Conservation (phyloP, 768 basidiomycete species). For the Termitomyces sp. region DNA sequence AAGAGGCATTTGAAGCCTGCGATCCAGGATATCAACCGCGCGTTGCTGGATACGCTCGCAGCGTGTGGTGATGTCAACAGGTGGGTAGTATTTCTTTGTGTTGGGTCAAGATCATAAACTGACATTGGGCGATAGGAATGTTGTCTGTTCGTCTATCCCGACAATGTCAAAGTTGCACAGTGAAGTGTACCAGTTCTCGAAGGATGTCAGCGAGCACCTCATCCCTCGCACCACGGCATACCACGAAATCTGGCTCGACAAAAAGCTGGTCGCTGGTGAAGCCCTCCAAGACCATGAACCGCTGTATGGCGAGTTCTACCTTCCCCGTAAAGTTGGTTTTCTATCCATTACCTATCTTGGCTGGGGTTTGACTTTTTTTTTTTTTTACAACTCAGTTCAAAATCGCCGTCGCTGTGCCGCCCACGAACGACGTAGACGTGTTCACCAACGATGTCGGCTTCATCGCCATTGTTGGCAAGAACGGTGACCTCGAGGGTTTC, state of each 20-base stretch:
- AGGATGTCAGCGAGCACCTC: conserved; percentile 78
- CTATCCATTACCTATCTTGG: background rate
- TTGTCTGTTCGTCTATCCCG: conserved; percentile 89
- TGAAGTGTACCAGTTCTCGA: conserved; percentile 82
- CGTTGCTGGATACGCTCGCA: conserved; percentile 89
- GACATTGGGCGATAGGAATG: conserved; percentile 54
- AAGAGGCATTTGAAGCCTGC: conserved; percentile 95
- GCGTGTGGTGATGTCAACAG: conserved; percentile 98
- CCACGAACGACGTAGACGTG: conserved; percentile 93
- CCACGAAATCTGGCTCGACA: conserved; percentile 99
- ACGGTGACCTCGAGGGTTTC: conserved; percentile 84
- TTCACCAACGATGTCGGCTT: conserved; percentile 96
- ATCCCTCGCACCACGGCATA: conserved; percentile 91
- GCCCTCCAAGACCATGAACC: conserved; percentile 95
- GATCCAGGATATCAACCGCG: conserved; percentile 93
- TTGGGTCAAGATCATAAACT: background rate
- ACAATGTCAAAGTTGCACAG: conserved; percentile 82
- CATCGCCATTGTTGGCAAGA: conserved; percentile 82
- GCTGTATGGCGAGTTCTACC: conserved; percentile 95
- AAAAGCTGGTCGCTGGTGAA: conserved; percentile 92
- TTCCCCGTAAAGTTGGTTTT: conserved; percentile 81
- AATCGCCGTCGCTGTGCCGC: conserved; percentile 93
- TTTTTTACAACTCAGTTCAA: conserved; percentile 66
- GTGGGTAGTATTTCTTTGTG: conserved; percentile 32
- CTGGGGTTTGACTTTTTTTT: conserved; percentile 7